These are phyloP conservation scores for Chlorophyllum brunneum DNA, from an alignment of 768 basidiomycete genomes.

Conservation along the genomic window DNA sequence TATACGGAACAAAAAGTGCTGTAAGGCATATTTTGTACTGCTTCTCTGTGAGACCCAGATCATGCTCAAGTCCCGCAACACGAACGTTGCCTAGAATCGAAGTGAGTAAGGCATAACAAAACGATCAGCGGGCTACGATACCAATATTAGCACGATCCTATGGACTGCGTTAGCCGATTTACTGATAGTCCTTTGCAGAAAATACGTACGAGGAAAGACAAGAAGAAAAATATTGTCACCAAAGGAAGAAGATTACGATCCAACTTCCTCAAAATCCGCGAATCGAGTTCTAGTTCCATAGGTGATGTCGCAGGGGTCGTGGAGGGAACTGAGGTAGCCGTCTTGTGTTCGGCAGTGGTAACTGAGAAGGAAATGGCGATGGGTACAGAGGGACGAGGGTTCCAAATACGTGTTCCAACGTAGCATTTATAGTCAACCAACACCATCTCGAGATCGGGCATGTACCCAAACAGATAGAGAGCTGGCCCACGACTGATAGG, in stretches of 20 bases:
- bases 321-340: background rate
- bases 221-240: slow-evolving; percentile 30
- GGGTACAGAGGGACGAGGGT: background rate
- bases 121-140: slow-evolving; percentile 1
- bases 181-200: background rate
- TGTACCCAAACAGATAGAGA: too few species aligned
- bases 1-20: slow-evolving; percentile 34
- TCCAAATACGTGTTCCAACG: background rate
- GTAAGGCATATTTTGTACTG: slow-evolving; percentile 34
- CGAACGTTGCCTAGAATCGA: slow-evolving; percentile 34
- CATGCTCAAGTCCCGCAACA: slow-evolving; percentile 43
- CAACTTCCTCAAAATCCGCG: slow-evolving; percentile 6
- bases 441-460: too few species aligned
- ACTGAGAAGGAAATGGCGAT: background rate
- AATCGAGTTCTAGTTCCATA: background rate
- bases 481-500: too few species aligned
- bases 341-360: background rate
- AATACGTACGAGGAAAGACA: slow-evolving; percentile 29
- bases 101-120: background rate
- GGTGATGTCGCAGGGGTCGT: background rate
- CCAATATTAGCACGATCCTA: slow-evolving; percentile 34
- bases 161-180: background rate
- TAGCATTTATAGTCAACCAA: slow-evolving; percentile 3
- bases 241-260: slow-evolving; percentile 23
- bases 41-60: slow-evolving; percentile 33